Evolutionary conservation across 176 grass and related monocot genomes (phyloP), one percentile per base, ranked within the genome.

Genomic region (Otatea glauca): DNA sequence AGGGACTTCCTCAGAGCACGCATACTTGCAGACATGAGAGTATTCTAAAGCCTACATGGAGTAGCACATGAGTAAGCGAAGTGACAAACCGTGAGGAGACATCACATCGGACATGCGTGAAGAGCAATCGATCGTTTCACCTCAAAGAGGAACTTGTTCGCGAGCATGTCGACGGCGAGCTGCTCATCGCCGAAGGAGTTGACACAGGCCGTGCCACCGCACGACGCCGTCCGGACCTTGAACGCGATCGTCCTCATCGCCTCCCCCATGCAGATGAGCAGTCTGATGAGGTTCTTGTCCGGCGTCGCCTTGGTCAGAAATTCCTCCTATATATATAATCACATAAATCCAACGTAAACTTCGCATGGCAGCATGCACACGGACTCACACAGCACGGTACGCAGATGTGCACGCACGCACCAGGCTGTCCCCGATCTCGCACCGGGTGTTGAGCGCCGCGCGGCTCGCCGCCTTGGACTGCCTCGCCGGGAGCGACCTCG

Each of bases 1-100:
- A 6, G 97, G 97, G 41, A 92, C 91, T 78, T 99, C 97, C 86
- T 99, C 97, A 0, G 97, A 99, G 91, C 97, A 99, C 6, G 97
- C 97, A 77, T 99, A 99, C 77, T 96, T 99, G 89, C 97, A 96
- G 43, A 99, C 93, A 55, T 99, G 97, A 17, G 97, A 96, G 77
- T 96, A 92, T 71, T 94, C 77, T 84, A 99, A 16, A 66, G 97
- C 91, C 93, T 99, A 55, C 60, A 64, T 11, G 18, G 13, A 72
- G 13, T 15, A 44, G 27, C 1, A 53, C 25, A 47, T 7, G 29
- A 6, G 24, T 35, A 2, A 27, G 49, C 11, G 3, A 37, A 74
- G 15, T 60, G 80, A 53, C 5, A 20, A 81, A 17, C 1, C 27
- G 20, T 7, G 24, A 68, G 18, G 74, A 64, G 66, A 14, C 56